Base-by-base conservation (phyloP, 352 stramenopile species). In the Globisporangium rhizosaccharum region DNA sequence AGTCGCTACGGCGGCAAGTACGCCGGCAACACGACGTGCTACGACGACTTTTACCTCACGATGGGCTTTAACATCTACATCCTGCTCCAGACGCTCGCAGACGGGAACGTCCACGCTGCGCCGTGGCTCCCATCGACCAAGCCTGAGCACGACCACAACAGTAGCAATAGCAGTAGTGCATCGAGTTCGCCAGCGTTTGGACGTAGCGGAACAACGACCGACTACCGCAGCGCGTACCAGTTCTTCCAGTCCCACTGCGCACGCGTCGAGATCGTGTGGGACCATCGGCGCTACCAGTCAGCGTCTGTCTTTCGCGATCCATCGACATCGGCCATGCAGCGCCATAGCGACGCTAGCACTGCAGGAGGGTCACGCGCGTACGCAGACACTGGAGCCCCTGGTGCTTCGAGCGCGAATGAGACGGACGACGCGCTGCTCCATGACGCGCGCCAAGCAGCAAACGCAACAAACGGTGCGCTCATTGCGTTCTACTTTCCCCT, bases 11-110 rank as follows among this genome's bases (percentile, higher is more conserved):
- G 66, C 10, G 72, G 65, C 10, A 61, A 37, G 37, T 91, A 89
- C 53, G 70, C 75, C 33, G 79, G 79, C 1, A 88, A 90, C 53
- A 58, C 71, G 10, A 58, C 66, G 11, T 92, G 82, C 65, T 87
- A 74, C 51, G 54, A 81, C 18, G 79, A 92, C 50, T 84, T 76
- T 5, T 88, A 84, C 33, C 56, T 92, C 20, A 72, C 68, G 2
- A 88, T 88, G 76, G 82, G 82, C 1, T 90, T 92, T 55, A 90
- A 92, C 56, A 80, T 92, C 26, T 87, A 86, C 52, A 82, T 92
- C 23, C 53, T 92, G 18, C 71, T 92, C 33, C 79, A 87, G 62
- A 75, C 84, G 28, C 58, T 92, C 17, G 76, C 75, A 9, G 79
- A 89, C 33, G 63, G 64, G 20, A 69, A 84, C 42, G 63, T 73